A percentile compares a stretch with the other conserved stretches of the same genome.
These are phyloP conservation scores for Inga oerstediana DNA, from an alignment of 306 rosid species.

Conservation along the genomic window DNA sequence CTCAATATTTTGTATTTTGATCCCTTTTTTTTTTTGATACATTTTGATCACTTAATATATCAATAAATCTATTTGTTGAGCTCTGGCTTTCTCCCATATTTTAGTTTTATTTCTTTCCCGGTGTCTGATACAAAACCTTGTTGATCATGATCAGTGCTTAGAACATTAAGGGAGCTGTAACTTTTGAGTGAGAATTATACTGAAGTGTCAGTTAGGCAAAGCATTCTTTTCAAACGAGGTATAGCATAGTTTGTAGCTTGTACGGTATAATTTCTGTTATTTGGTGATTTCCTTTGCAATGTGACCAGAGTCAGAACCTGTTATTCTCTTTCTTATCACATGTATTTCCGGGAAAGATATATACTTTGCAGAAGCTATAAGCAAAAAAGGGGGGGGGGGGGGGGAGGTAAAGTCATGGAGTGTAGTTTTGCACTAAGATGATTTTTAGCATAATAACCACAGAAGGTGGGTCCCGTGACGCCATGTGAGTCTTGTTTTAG, in stretches of 20 bases:
- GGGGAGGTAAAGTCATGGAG: not conserved
- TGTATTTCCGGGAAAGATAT: conserved; percentile 22
- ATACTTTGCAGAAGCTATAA: conserved; percentile 21
- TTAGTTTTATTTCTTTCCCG: conserved; percentile 32
- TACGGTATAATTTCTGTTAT: not conserved
- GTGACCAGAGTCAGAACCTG: conserved; percentile 24
- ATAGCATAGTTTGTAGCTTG: not conserved
- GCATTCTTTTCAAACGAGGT: conserved; percentile 23
- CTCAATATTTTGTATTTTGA: conserved; percentile 32
- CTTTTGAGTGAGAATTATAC: conserved; percentile 36
- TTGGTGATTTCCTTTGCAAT: conserved; percentile 22
- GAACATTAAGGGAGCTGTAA: conserved; percentile 22
- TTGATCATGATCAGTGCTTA: conserved; percentile 35
- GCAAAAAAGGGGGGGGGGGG: not conserved
- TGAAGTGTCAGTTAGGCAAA: conserved; percentile 32
- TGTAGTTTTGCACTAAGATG: conserved; percentile 15
- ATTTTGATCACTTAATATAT: not conserved
- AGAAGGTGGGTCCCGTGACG: conserved; percentile 26
- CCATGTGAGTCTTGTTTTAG: conserved; percentile 38
- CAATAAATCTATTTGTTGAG: conserved; percentile 29
- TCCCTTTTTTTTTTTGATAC: no score
- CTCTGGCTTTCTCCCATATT: conserved; percentile 30
- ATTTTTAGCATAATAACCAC: conserved; percentile 15
- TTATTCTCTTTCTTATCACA: not conserved
- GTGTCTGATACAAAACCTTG: conserved; percentile 36